Percentiles rank a stretch among this genome's conserved stretches.
Evolutionary conservation across 768 basidiomycete genomes (phyloP).

Genomic region (Gymnopilus junonius): DNA sequence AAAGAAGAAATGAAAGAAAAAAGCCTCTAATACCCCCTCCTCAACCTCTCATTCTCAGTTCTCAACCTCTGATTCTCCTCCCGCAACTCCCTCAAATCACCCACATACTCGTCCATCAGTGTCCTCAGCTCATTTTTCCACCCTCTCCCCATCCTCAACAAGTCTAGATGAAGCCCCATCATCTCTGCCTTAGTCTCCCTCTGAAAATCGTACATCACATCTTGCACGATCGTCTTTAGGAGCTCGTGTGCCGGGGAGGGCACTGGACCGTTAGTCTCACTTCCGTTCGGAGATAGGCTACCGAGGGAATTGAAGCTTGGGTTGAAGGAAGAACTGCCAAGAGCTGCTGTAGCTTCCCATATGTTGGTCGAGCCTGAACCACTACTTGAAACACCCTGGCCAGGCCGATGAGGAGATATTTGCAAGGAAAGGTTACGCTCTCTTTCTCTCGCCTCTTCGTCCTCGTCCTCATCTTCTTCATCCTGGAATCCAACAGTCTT

Average conservation of each 20-base stretch:
- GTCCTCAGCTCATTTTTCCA: constrained; percentile 70
- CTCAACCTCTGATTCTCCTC: constrained; percentile 71
- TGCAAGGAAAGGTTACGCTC: constrained; percentile 54
- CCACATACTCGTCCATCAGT: constrained; percentile 63
- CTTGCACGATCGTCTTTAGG: constrained; percentile 65
- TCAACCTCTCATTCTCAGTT: constrained; percentile 70
- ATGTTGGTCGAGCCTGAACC: constrained; percentile 30
- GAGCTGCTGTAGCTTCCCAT: constrained; percentile 32
- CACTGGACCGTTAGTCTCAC: constrained; percentile 21
- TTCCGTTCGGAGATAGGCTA: constrained; percentile 24
- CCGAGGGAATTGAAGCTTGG: constrained; percentile 25
- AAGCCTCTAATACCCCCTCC: constrained; percentile 34
- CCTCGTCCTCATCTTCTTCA: constrained; percentile 32
- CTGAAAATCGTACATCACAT: constrained; percentile 76
- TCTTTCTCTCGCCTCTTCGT: constrained; percentile 29
- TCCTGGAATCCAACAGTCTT: constrained; percentile 54
- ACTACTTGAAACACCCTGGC: constrained; percentile 11
- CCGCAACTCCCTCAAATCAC: constrained; percentile 60
- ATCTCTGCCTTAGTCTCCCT: constrained; percentile 73
- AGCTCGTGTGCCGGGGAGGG: constrained; percentile 57
- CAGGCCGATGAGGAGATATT: constrained; percentile 57
- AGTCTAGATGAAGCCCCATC: constrained; percentile 74
- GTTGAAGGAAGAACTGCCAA: constrained; percentile 35
- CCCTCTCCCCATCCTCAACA: constrained; percentile 70
- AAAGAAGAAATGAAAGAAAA: neutral